Evolutionary conservation across 2,329 filamentous ascomycete species (phyloP).

Genomic region (Kalaharituber pfeilii): DNA sequence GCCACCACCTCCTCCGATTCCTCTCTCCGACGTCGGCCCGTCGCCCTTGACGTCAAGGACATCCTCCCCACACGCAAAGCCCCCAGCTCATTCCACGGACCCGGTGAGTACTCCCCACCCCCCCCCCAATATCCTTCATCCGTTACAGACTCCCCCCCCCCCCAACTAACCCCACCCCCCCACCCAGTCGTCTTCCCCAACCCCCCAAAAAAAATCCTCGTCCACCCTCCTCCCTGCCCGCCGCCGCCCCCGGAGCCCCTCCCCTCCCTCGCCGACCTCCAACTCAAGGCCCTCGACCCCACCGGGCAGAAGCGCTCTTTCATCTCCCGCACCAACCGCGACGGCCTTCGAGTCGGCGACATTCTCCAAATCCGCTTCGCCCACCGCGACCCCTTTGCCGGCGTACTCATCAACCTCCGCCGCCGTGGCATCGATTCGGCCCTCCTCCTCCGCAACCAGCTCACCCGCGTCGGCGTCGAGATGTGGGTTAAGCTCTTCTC

Average conservation of each 20-base stretch:
- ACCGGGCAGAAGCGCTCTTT: conserved; percentile 65
- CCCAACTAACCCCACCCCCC: neutral
- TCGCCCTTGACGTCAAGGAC: neutral
- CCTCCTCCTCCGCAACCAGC: conserved; percentile 66
- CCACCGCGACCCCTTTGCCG: conserved; percentile 66
- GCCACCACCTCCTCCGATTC: neutral
- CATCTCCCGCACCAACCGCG: conserved; percentile 59
- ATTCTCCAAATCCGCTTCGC: conserved; percentile 70
- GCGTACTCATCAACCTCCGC: conserved; percentile 73
- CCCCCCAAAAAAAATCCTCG: conserved; percentile 1
- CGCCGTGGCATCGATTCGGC: conserved; percentile 77
- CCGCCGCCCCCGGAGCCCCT: conserved; percentile 48
- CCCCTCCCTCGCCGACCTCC: conserved; percentile 44
- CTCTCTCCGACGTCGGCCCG: neutral
- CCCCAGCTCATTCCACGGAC: neutral
- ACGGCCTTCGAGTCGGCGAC: conserved; percentile 70
- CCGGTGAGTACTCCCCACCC: neutral
- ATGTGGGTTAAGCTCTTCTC: conserved; percentile 96
- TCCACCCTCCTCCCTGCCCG: conserved; percentile 35
- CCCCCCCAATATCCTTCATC: neutral
- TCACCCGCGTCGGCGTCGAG: conserved; percentile 78
- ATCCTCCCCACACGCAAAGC: neutral
- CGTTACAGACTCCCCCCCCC: neutral
- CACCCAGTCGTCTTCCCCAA: neutral
- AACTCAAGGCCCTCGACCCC: conserved; percentile 63